Evolutionary conservation across 2,329 filamentous ascomycete genomes (phyloP).

Genomic region (Colletotrichum tropicale): DNA sequence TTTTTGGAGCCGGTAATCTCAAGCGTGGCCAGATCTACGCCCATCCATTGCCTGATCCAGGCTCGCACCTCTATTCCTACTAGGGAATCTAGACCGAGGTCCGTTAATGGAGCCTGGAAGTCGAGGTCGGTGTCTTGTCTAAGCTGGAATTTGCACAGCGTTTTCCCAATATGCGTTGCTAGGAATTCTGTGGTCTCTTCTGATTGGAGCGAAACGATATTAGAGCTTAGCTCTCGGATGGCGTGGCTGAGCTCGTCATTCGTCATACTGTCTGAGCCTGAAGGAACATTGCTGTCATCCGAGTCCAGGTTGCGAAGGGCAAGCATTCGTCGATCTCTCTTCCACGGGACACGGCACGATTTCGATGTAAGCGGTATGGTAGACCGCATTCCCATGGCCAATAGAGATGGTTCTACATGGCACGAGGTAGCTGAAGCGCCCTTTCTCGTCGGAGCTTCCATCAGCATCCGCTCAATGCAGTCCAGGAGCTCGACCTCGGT

Average conservation of each 20-base stretch:
- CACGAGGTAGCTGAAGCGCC: background rate
- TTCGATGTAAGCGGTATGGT: background rate
- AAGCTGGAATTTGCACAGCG: conserved; percentile 15
- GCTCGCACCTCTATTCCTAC: conserved; percentile 23
- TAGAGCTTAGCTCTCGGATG: background rate
- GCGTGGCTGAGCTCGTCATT: background rate
- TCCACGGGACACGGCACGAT: conserved; percentile 19
- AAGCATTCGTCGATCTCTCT: conserved; percentile 26
- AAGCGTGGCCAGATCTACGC: conserved; percentile 24
- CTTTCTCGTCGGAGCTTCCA: background rate
- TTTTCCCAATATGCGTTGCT: background rate
- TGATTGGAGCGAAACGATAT: background rate
- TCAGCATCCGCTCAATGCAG: background rate
- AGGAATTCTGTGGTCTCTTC: background rate
- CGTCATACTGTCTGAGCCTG: background rate
- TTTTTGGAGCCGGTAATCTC: background rate
- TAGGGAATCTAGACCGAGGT: conserved; percentile 25
- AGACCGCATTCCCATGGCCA: background rate
- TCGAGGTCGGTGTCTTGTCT: conserved; percentile 10
- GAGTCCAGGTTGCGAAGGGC: conserved; percentile 21
- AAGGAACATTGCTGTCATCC: background rate
- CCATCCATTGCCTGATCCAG: conserved; percentile 25
- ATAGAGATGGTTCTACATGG: background rate
- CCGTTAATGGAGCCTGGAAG: background rate
- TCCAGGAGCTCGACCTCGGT: background rate